phyloP scores from a whole-genome alignment of 768 basidiomycete genomes.

The Chalciporus piperatus region DNA sequence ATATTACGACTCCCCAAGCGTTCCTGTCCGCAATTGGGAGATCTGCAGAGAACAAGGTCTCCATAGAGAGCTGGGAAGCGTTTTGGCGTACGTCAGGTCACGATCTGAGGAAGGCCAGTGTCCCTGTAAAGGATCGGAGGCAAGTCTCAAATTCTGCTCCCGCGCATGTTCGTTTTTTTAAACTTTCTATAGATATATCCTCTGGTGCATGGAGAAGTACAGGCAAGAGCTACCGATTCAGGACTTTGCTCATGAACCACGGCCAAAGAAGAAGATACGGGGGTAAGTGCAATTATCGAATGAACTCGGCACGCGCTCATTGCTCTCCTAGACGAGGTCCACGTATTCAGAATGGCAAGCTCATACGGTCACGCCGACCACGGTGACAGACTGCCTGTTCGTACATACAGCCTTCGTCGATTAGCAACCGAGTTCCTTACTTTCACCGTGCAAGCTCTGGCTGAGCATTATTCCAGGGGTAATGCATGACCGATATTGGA shows the following conservation, averaged over 20 bases:
- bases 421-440: slow-evolving; percentile 11
- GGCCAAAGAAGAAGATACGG: slow-evolving; percentile 74
- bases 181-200: slow-evolving; percentile 57
- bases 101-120: slow-evolving; percentile 61
- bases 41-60: slow-evolving; percentile 59
- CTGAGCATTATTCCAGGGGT: neutral
- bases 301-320: slow-evolving; percentile 1
- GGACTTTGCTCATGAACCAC: slow-evolving; percentile 62
- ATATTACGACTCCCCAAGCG: slow-evolving; percentile 53
- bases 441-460: neutral
- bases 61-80: slow-evolving; percentile 64
- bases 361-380: slow-evolving; percentile 62
- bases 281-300: slow-evolving; percentile 50
- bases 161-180: slow-evolving; percentile 2
- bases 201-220: slow-evolving; percentile 86
- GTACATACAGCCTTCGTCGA: slow-evolving; percentile 7
- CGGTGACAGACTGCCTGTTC: slow-evolving; percentile 16
- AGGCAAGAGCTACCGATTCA: slow-evolving; percentile 52
- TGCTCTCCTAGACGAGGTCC: slow-evolving; percentile 60
- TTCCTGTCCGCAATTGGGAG: slow-evolving; percentile 79
- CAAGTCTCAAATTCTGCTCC: slow-evolving; percentile 30
- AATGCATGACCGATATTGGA: neutral
- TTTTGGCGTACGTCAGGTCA: slow-evolving; percentile 62
- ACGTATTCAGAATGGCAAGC: slow-evolving; percentile 68
- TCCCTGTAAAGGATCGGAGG: slow-evolving; percentile 71